phyloP scores from a whole-genome alignment of 208 protist genomes.

The Wallacemonas sp. region DNA sequence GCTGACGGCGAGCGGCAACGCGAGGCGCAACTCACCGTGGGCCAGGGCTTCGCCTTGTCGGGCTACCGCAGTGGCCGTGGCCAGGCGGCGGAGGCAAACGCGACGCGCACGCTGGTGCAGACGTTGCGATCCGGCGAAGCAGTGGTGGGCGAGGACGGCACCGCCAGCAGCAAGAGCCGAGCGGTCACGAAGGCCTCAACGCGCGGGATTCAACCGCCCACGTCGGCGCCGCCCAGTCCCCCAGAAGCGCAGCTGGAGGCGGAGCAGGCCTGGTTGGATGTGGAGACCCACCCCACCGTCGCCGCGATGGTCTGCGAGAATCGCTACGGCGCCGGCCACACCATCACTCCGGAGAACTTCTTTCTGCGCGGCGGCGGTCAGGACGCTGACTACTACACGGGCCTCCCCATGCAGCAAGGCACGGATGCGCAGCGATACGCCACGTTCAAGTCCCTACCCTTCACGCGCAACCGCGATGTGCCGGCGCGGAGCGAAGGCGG shows the following conservation, averaged over 20 bases:
- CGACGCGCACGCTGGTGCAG: not conserved
- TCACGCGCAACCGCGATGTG: conserved; percentile 3
- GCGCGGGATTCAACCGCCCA: conserved; percentile 1
- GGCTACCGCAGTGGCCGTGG: conserved; percentile 2
- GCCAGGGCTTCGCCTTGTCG: not conserved
- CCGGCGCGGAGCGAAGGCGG: not conserved
- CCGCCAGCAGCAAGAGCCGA: no score
- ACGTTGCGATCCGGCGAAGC: not conserved
- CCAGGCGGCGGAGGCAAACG: not conserved
- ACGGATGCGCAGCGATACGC: no score
- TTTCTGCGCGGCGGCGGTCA: conserved; percentile 9
- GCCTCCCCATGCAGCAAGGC: not conserved
- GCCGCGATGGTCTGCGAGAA: conserved; percentile 3
- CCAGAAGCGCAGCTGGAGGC: not conserved
- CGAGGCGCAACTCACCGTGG: not conserved
- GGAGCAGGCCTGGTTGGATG: conserved; percentile 8
- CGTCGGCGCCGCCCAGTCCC: not conserved
- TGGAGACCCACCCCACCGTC: conserved; percentile 8
- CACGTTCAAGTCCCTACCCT: not conserved
- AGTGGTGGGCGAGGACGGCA: no score
- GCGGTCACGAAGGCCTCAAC: no score
- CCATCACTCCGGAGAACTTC: conserved; percentile 11
- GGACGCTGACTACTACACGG: conserved; percentile 12
- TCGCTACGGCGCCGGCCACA: conserved; percentile 6
- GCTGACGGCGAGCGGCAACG: not conserved